A percentile compares a stretch with the other conserved stretches of the same genome.
phyloP scores from a whole-genome alignment of 129 eudicot genomes.

The Erigeron canadensis region DNA sequence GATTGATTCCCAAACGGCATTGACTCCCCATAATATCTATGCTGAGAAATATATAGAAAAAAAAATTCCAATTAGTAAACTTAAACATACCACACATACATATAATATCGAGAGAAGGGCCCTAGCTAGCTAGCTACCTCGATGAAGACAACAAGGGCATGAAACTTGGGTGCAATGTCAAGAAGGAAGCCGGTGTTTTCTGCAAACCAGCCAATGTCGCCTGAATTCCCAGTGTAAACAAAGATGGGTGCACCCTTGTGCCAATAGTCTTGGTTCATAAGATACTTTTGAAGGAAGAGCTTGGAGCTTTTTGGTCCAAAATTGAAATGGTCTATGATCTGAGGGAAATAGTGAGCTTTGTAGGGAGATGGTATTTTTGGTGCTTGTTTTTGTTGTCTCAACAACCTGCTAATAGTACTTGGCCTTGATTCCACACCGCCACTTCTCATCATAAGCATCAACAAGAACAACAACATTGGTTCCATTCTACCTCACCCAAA shows the following conservation, averaged over 20 bases:
- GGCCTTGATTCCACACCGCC: slow-evolving; percentile 6
- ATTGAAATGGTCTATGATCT: slow-evolving; percentile 9
- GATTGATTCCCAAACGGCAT: slow-evolving; percentile 7
- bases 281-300: neutral
- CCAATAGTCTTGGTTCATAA: slow-evolving; percentile 1
- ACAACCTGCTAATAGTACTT: neutral
- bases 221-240: slow-evolving; percentile 1
- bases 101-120: neutral
- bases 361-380: slow-evolving; percentile 1
- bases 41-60: neutral
- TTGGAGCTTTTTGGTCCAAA: neutral
- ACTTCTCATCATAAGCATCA: neutral
- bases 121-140: neutral
- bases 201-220: slow-evolving; percentile 7
- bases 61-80: neutral
- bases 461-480: neutral
- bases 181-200: slow-evolving; percentile 2
- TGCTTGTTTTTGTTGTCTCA: neutral
- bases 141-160: slow-evolving; percentile 5
- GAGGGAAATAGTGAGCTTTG: slow-evolving; percentile 5
- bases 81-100: neutral
- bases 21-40: slow-evolving; percentile 4
- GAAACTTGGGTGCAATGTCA: slow-evolving; percentile 7
- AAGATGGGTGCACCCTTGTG: slow-evolving; percentile 6
- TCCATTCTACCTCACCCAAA: neutral